Evolutionary conservation across 306 rosid genomes (phyloP).

Genomic region (Ceratonia siliqua): DNA sequence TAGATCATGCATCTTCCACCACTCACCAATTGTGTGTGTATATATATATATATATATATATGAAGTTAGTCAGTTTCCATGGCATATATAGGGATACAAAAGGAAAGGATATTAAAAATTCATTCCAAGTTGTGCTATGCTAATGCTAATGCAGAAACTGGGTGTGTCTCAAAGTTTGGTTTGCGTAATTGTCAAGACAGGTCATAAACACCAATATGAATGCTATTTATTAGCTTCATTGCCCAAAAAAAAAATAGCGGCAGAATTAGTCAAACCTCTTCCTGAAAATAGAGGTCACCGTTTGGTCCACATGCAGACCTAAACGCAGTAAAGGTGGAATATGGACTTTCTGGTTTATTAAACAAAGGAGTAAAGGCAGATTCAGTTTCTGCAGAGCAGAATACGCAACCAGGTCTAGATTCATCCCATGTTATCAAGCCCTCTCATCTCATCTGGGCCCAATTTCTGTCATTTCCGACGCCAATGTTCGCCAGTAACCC

Average conservation of each 20-base stretch:
- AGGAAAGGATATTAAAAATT: too few species aligned
- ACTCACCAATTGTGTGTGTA: too few species aligned
- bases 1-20: background rate
- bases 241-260: background rate
- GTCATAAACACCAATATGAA: background rate
- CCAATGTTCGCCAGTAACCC: background rate
- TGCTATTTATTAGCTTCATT: background rate
- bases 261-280: background rate
- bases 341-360: background rate
- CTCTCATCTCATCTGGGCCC: too few species aligned
- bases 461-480: background rate
- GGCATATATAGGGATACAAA: too few species aligned
- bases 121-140: background rate
- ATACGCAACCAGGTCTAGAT: background rate
- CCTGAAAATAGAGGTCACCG: background rate
- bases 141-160: background rate
- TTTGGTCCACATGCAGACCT: background rate
- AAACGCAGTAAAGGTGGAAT: background rate
- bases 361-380: background rate
- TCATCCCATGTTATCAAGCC: background rate
- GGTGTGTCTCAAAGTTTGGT: background rate
- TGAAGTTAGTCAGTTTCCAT: too few species aligned
- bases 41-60: too few species aligned
- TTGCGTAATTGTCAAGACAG: background rate
- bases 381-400: background rate